A percentile compares a stretch with the other conserved stretches of the same genome.
These are phyloP conservation scores for Aspergillus hortae DNA, from an alignment of 2,329 filamentous ascomycete genomes.

Conservation along the genomic window DNA sequence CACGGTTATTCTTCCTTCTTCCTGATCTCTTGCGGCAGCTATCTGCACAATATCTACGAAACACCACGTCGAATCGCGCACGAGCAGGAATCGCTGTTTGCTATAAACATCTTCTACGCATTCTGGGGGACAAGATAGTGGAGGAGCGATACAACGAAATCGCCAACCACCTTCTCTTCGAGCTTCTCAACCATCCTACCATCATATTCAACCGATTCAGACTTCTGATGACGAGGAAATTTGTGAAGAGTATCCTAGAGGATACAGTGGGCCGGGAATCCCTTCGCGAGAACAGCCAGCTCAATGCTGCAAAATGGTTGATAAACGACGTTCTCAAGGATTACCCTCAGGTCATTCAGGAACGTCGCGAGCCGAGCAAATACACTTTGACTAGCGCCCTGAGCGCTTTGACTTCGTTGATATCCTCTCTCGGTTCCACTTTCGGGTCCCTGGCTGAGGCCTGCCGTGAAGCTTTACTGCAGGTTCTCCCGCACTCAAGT, in stretches of 20 bases:
- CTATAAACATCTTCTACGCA: slow-evolving; percentile 76
- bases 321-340: slow-evolving; percentile 90
- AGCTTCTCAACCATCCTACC: slow-evolving; percentile 71
- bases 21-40: slow-evolving; percentile 74
- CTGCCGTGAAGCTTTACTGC: slow-evolving; percentile 81
- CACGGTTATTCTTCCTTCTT: slow-evolving; percentile 68
- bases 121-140: slow-evolving; percentile 76
- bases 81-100: slow-evolving; percentile 82
- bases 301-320: slow-evolving; percentile 74
- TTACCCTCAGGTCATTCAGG: slow-evolving; percentile 84
- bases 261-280: slow-evolving; percentile 77
- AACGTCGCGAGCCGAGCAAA: slow-evolving; percentile 84
- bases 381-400: slow-evolving; percentile 76
- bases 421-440: slow-evolving; percentile 77
- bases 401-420: slow-evolving; percentile 73
- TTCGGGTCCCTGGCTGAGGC: slow-evolving; percentile 73
- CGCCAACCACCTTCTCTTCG: slow-evolving; percentile 73
- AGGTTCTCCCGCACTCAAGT: slow-evolving; percentile 89
- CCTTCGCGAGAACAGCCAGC: slow-evolving; percentile 83
- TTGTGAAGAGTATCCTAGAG: slow-evolving; percentile 78
- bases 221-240: slow-evolving; percentile 77
- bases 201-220: slow-evolving; percentile 85
- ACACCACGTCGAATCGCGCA: slow-evolving; percentile 73
- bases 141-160: slow-evolving; percentile 80
- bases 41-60: slow-evolving; percentile 73